Base-by-base conservation (phyloP, 345 rosid species). In the Streptanthus diversifolius region DNA sequence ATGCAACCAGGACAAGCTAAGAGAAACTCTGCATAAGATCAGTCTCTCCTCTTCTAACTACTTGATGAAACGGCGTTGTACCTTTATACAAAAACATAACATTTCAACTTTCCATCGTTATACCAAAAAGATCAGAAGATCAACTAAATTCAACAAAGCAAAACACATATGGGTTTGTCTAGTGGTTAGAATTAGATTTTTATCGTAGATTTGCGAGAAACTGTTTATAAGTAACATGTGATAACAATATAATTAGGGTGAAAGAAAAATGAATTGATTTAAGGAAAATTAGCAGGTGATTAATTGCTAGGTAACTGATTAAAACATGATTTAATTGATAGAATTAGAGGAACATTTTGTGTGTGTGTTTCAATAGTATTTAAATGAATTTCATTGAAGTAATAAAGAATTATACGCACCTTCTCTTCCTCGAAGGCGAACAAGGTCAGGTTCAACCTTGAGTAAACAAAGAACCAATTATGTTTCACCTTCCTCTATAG, bases 21-120 rank as follows among this genome's bases (percentile, higher is more conserved):
- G 3, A 78, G 79, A 7, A 80, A 72, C 2, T 70, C 59, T 2
- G 80, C 22, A 82, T 24, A 7, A 74, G 66, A 60, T 70, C 74
- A 4, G 52, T 19, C 35, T 65, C 59, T 37, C 81, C 80, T 70
- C 68, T 55, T 51, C 41, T 33, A 1, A 56, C 71, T 18, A 70
- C 68, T 22, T 12, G 43, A 44, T 78, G 80, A 67, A 81, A 51
- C 21, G 76, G 78, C 2, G 80, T 75, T 13, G 6, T 51, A 41
- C 74, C 73, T 67, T 27, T 15, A 33, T 32, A 11, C 74, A 22
- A 21, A 8, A 57, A 33, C 21, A 54, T 22, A 44, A 4, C 12
- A 56, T 55, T 18, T 29, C 41, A 68, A 55, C 40, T 10, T 51
- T 51, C 22, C 10, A 32, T 1, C 14, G 11, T 17, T 9, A 9